Evolutionary conservation across 1,139 yeast genomes (phyloP), one percentile per base, ranked within the genome.

Genomic region (Lodderomyces pseudojiufengensis): DNA sequence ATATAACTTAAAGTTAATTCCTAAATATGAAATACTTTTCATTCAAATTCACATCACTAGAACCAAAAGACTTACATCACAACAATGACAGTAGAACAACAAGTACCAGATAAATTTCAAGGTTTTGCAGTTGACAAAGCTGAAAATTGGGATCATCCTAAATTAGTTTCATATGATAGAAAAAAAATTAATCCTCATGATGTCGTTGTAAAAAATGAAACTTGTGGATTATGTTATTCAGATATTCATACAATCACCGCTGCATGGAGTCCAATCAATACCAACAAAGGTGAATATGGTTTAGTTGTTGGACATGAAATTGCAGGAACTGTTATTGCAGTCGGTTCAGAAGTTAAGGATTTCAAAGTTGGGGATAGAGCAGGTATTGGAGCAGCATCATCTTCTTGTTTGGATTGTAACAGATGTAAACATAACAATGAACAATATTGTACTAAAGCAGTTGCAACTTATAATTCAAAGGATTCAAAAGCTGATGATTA

Each of bases 211-310:
- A 58, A 73, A 52, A 66, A 52, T 47, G 56, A 62, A 36, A 65
- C 65, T 37, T 75, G 84, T 52, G 84, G 85, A 24, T 65, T 80
- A 42, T 80, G 87, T 59, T 84, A 82, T 22, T 65, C 79, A 9
- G 83, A 77, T 48, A 52, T 73, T 41, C 80, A 73, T 50, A 63
- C 73, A 27, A 56, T 63, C 32, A 51, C 55, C 37, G 80, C 77
- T 23, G 71, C 67, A 42, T 65, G 73, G 60, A 51, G 61, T 10
- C 55, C 65, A 14, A 45, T 49, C 45, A 43, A 18, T 7, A 5
- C 20, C 20, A 18, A 18, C 6, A 18, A 18, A 5, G 20, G 46
- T 14, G 51, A 65, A 47, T 62, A 61, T 35, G 51, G 53, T 27
- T 59, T 59, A 29, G 50, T 55, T 34, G 67, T 63, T 12, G 75